Conservation (phyloP, 2,329 filamentous ascomycete genomes). For the Phialophora chinensis region DNA sequence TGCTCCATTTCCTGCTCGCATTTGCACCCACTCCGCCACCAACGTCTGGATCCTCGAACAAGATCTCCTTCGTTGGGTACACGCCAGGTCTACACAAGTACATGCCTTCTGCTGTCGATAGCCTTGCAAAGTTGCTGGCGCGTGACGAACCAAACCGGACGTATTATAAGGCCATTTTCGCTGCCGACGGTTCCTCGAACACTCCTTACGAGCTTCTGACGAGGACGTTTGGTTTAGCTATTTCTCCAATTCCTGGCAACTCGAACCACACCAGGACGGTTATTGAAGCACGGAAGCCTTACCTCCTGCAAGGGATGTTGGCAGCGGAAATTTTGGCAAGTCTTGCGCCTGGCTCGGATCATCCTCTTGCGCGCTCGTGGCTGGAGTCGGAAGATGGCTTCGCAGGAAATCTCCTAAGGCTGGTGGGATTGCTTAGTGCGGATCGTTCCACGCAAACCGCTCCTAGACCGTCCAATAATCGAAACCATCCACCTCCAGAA, state of each 20-base stretch:
- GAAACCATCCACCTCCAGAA: conserved; percentile 45
- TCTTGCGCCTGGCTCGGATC: conserved; percentile 73
- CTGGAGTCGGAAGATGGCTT: conserved; percentile 83
- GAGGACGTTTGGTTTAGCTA: conserved; percentile 81
- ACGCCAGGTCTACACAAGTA: conserved; percentile 84
- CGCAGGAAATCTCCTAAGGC: conserved; percentile 75
- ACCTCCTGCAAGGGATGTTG: conserved; percentile 88
- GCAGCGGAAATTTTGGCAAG: conserved; percentile 86
- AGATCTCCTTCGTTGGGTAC: conserved; percentile 78
- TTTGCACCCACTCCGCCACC: conserved; percentile 84
- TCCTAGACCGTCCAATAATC: conserved; percentile 46
- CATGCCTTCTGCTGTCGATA: conserved; percentile 86
- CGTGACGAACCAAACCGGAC: conserved; percentile 91
- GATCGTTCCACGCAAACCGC: conserved; percentile 52
- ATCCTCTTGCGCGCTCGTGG: conserved; percentile 76
- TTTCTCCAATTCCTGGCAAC: conserved; percentile 78
- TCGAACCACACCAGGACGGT: conserved; percentile 64
- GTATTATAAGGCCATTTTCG: conserved; percentile 82
- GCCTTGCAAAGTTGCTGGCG: conserved; percentile 86
- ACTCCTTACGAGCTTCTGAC: conserved; percentile 81
- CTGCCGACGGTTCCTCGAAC: conserved; percentile 68
- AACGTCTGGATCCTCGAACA: conserved; percentile 57
- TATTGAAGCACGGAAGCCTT: conserved; percentile 82
- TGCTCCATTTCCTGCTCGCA: conserved; percentile 86
- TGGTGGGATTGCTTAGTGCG: conserved; percentile 74